These are phyloP conservation scores for Plectosphaerella plurivora DNA, from an alignment of 2,329 filamentous ascomycete genomes.

Conservation along the genomic window DNA sequence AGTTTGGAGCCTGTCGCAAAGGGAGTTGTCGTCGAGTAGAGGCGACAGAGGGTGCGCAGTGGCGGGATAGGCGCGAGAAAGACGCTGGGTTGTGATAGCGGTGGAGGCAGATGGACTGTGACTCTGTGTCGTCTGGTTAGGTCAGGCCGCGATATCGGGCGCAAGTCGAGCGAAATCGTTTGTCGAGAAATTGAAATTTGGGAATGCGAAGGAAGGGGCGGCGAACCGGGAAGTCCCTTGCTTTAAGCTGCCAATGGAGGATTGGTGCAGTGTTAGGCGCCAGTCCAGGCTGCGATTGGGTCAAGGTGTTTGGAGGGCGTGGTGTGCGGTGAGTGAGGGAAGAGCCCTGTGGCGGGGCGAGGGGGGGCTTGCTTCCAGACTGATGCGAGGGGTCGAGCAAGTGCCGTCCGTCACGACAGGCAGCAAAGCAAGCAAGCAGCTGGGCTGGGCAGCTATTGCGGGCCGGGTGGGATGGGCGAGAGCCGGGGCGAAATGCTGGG, in stretches of 20 bases:
- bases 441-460: conserved; percentile 14
- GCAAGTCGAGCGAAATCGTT: not conserved
- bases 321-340: not conserved
- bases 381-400: too few relatives aligned
- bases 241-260: not conserved
- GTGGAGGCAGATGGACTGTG: too few relatives aligned
- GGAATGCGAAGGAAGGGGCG: not conserved
- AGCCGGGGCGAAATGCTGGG: not conserved
- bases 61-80: too few relatives aligned
- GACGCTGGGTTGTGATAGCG: too few relatives aligned
- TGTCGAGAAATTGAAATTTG: not conserved
- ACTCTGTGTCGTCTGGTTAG: not conserved
- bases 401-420: too few relatives aligned
- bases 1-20: too few relatives aligned
- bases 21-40: too few relatives aligned
- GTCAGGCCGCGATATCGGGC: not conserved
- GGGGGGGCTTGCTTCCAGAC: too few relatives aligned
- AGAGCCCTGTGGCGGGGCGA: too few relatives aligned
- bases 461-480: conserved; percentile 1
- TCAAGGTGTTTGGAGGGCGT: not conserved
- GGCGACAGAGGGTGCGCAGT: too few relatives aligned
- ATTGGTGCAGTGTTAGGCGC: not conserved
- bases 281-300: not conserved
- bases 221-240: not conserved
- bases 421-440: too few relatives aligned